Base-by-base conservation (phyloP, 352 stramenopile species). In the Aphanomyces stellatus region DNA sequence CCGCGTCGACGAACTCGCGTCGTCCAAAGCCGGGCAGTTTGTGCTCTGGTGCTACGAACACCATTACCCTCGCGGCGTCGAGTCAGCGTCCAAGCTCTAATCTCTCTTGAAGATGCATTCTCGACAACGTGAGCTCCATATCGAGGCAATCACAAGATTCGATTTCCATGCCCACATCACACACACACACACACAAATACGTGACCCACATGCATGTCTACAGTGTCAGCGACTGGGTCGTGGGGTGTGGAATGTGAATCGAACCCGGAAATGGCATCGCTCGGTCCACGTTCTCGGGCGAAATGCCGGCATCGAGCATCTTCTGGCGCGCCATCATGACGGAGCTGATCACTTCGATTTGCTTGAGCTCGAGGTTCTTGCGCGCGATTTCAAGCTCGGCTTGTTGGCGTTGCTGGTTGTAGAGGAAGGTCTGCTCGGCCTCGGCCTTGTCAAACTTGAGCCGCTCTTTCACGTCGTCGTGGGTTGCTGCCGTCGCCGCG, bases 11-110 rank as follows among this genome's bases (percentile, higher is more conserved):
- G 46, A 62, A 30, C 56, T 85, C 0, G 67, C 69, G 28, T 33
- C 33, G 15, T 84, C 77, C 35, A 82, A 80, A 61, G 70, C 73
- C 19, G 79, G 65, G 2, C 60, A 80, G 53, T 82, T 75, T 25
- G 77, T 84, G 31, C 65, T 72, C 10, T 85, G 76, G 76, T 84
- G 79, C 72, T 88, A 85, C 72, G 67, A 71, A 65, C 69, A 84
- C 70, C 74, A 76, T 17, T 79, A 77, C 11, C 76, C 77, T 35
- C 2, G 22, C 5, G 25, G n/a, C n/a, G n/a, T n/a, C n/a, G n/a
- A n/a, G n/a, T n/a, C n/a, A n/a, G n/a, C n/a, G n/a, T n/a, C n/a
- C n/a, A n/a, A n/a, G n/a, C n/a, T n/a, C n/a, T n/a, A n/a, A n/a
- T n/a, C n/a, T n/a, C n/a, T n/a, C n/a, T n/a, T n/a, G n/a, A n/a